phyloP scores from a whole-genome alignment of 139 green algal species.

The Nannochloris sp. region DNA sequence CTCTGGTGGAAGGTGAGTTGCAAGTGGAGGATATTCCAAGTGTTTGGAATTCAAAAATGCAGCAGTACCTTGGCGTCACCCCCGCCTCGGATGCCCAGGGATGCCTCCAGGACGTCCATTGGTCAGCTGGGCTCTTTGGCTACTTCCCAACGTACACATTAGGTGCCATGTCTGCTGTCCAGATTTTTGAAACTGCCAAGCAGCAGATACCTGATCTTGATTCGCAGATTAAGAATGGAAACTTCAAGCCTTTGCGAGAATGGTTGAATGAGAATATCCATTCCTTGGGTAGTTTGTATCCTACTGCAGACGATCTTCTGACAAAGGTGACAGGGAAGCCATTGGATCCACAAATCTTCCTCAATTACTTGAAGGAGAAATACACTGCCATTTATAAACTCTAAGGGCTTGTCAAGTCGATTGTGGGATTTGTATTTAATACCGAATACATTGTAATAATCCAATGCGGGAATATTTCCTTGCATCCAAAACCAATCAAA shows the following conservation, averaged over 20 bases:
- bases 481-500: not conserved
- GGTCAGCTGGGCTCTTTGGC: constrained; percentile 49
- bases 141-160: constrained; percentile 87
- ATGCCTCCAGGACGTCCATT: constrained; percentile 84
- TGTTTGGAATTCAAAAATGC: constrained; percentile 35
- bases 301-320: constrained; percentile 76
- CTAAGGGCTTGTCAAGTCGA: constrained; percentile 1
- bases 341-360: constrained; percentile 63
- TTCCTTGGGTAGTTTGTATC: constrained; percentile 53
- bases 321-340: constrained; percentile 51
- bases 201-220: constrained; percentile 55
- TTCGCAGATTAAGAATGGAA: constrained; percentile 50
- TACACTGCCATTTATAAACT: constrained; percentile 71
- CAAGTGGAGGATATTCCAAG: constrained; percentile 60
- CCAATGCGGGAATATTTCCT: too few relatives aligned
- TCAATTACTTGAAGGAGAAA: constrained; percentile 68
- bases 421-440: too few relatives aligned
- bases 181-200: constrained; percentile 50
- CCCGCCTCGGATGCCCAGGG: constrained; percentile 58
- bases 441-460: too few relatives aligned
- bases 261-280: constrained; percentile 83
- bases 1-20: constrained; percentile 60
- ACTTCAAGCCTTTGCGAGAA: constrained; percentile 57
- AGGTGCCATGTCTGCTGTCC: constrained; percentile 67
- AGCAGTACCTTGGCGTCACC: constrained; percentile 15